phyloP scores from a whole-genome alignment of 2,329 filamentous ascomycete species.

The Ampelomyces quisqualis region DNA sequence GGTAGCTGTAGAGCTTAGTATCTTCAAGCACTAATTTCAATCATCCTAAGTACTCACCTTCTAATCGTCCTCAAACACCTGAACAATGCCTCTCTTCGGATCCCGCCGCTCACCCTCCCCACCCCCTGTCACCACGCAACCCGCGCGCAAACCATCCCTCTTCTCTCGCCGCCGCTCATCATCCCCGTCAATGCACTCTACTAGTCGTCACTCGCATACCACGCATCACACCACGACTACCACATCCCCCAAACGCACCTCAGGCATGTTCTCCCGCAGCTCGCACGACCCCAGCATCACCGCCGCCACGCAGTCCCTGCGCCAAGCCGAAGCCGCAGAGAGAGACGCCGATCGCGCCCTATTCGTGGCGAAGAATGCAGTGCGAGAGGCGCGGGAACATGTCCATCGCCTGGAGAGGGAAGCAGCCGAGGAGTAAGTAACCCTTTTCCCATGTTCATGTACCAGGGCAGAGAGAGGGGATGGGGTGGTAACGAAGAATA shows the following conservation, averaged over 20 bases:
- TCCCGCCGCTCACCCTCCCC: slow-evolving; percentile 29
- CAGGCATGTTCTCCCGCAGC: slow-evolving; percentile 48
- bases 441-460: too few relatives aligned
- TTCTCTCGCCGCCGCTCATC: slow-evolving; percentile 44
- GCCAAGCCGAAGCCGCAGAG: slow-evolving; percentile 64
- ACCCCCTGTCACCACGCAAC: slow-evolving; percentile 20
- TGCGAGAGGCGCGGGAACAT: slow-evolving; percentile 64
- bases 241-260: slow-evolving; percentile 30
- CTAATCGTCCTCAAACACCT: background rate
- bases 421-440: slow-evolving; percentile 52
- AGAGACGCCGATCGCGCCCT: slow-evolving; percentile 65
- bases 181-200: slow-evolving; percentile 29
- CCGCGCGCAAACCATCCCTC: slow-evolving; percentile 31
- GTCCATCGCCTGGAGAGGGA: slow-evolving; percentile 65
- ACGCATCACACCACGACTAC: slow-evolving; percentile 8
- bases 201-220: slow-evolving; percentile 21
- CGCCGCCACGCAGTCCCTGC: slow-evolving; percentile 62
- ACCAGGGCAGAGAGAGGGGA: too few relatives aligned
- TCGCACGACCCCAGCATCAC: slow-evolving; percentile 62
- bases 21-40: background rate
- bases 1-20: background rate
- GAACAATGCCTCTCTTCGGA: slow-evolving; percentile 41
- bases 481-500: too few relatives aligned
- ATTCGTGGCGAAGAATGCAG: slow-evolving; percentile 58
- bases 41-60: too few relatives aligned